Evolutionary conservation across 805 yeast genomes (phyloP).

Genomic region (Jamesozyma jinghongensis): DNA sequence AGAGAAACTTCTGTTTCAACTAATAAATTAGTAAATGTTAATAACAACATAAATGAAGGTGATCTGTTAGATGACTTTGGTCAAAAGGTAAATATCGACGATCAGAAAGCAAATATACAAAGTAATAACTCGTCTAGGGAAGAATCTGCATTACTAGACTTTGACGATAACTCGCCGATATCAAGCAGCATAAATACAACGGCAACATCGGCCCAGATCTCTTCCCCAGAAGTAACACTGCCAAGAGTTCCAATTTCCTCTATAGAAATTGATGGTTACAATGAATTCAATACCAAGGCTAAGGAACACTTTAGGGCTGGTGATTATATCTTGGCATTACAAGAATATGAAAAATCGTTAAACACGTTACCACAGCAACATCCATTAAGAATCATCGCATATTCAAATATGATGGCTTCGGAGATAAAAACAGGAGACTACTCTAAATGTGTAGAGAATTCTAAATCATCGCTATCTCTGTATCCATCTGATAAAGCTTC

Average conservation of each 20-base stretch:
- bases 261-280: constrained; percentile 32
- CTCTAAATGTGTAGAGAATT: constrained; percentile 27
- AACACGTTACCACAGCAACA: constrained; percentile 54
- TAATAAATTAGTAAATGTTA: too few species aligned
- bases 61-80: constrained; percentile 9
- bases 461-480: constrained; percentile 26
- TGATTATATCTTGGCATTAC: constrained; percentile 61
- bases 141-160: constrained; percentile 11
- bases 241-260: constrained; percentile 16
- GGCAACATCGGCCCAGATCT: background rate
- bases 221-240: background rate
- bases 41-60: constrained; percentile 3
- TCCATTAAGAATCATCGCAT: constrained; percentile 53
- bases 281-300: constrained; percentile 47
- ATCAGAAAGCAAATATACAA: background rate
- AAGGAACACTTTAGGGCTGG: constrained; percentile 66
- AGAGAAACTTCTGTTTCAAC: too few species aligned
- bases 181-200: background rate
- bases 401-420: constrained; percentile 68
- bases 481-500: constrained; percentile 26
- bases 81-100: background rate
- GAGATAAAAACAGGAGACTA: constrained; percentile 63
- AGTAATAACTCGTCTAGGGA: background rate
- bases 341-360: constrained; percentile 48
- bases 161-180: background rate